Evolutionary conservation across 805 yeast species (phyloP).

Genomic region (Hanseniaspora lindneri): DNA sequence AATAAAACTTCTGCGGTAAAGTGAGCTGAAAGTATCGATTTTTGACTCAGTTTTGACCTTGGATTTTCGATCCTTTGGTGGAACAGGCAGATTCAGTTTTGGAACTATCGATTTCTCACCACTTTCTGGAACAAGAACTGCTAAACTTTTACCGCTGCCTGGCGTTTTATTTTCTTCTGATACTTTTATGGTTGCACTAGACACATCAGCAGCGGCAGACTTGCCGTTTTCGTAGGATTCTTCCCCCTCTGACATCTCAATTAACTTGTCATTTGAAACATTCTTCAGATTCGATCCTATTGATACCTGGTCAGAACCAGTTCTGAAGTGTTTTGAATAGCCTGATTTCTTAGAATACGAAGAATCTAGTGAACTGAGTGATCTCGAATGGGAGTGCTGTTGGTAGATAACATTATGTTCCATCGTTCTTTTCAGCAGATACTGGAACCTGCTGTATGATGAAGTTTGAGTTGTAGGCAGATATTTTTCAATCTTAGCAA

Average conservation of each 20-base stretch:
- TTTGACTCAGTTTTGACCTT: slow-evolving; percentile 17
- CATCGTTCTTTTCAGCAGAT: slow-evolving; percentile 38
- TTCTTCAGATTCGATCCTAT: not conserved
- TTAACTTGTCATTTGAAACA: slow-evolving; percentile 1
- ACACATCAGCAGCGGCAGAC: not conserved
- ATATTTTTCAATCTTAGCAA: slow-evolving; percentile 32
- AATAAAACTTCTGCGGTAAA: slow-evolving; percentile 29
- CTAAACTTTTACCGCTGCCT: slow-evolving; percentile 22
- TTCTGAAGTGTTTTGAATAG: slow-evolving; percentile 17
- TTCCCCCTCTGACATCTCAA: slow-evolving; percentile 6
- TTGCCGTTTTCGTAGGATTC: slow-evolving; percentile 7
- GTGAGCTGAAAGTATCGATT: slow-evolving; percentile 26
- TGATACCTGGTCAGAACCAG: slow-evolving; percentile 26
- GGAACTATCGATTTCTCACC: slow-evolving; percentile 1
- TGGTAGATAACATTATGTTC: slow-evolving; percentile 26
- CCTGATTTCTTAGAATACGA: slow-evolving; percentile 20
- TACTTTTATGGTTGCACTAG: slow-evolving; percentile 6
- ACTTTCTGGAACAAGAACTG: slow-evolving; percentile 16
- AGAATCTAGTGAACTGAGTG: slow-evolving; percentile 21
- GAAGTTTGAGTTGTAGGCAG: slow-evolving; percentile 38
- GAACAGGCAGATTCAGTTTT: slow-evolving; percentile 9
- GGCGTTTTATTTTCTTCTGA: not conserved
- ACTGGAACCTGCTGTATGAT: slow-evolving; percentile 48
- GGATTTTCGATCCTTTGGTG: not conserved
- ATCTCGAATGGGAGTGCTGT: slow-evolving; percentile 22